Evolutionary conservation across 371 early-diverging fungal genomes (phyloP), one percentile per base, ranked within the genome.

Genomic region (Apophysomyces ossiformis): DNA sequence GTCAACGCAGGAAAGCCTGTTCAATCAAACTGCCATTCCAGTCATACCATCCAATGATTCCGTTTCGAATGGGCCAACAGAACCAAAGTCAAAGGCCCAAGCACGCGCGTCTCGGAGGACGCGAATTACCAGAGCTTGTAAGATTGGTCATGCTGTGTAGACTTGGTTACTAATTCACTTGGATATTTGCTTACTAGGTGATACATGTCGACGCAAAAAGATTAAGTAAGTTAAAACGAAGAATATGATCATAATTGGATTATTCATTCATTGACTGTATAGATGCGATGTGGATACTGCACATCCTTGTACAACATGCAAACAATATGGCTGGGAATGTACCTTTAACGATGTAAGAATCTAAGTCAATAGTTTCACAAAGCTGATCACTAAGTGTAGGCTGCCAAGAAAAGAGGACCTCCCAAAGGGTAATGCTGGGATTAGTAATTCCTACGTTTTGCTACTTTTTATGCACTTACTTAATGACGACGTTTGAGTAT

Each of bases 341-440:
- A 74, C 74, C 3, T 74, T 66, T 21, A 74, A 74, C 43, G 74
- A 70, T 68, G 74, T 70, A 67, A 60, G 32, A 8, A 21, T 8
- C 7, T 41, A 13, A 13, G 13, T 4, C 21, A 59, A 32, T 35
- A 13, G 5, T 18, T 35, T 39, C 61, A 26, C 41, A 47, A 47
- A 26, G 44, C 46, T 50, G 32, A 45, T 46, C 41, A 61, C 57
- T 38, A 50, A 21, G 8, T 56, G 18, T 60, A 76, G 73, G 69
- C 70, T 65, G 68, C 77, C 12, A 82, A 76, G 62, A 82, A 82
- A 47, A 71, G 83, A 58, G 83, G 83, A n/a, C 83, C 83, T 13
- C 79, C 76, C 37, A 79, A 79, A 68, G 79, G 79, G 78, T 78
- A 75, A 64, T 43, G 2, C 32, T 26, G 32, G 32, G 32, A 26